Conservation (phyloP, 1,139 yeast genomes). For the Yamadazyma triangularis region DNA sequence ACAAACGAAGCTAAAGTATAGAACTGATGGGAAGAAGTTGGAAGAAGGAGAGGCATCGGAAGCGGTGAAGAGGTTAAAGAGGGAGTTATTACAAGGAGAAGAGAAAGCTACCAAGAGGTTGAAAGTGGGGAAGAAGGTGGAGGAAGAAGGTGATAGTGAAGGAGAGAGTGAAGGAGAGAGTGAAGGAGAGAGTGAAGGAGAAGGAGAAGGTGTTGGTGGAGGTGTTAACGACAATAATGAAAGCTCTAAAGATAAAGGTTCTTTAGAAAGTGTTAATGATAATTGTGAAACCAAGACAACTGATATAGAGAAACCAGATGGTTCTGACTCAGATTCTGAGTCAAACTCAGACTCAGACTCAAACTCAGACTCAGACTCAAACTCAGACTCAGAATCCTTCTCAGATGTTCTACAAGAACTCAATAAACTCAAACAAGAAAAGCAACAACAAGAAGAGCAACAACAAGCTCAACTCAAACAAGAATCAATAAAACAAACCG, state of each 20-base stretch:
- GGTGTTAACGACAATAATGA: background rate
- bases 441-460: constrained; percentile 19
- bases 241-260: too few species aligned
- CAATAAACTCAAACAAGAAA: constrained; percentile 43
- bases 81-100: constrained; percentile 4
- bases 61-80: constrained; percentile 5
- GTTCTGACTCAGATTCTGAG: constrained; percentile 7
- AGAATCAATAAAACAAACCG: constrained; percentile 34
- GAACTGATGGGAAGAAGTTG: constrained; percentile 26
- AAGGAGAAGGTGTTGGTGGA: constrained; percentile 6
- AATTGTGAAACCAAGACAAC: constrained; percentile 5
- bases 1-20: constrained; percentile 61
- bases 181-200: constrained; percentile 3
- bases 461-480: constrained; percentile 2
- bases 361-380: constrained; percentile 13
- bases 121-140: constrained; percentile 60
- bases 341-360: constrained; percentile 15
- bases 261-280: background rate
- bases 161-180: constrained; percentile 1
- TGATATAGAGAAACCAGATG: constrained; percentile 11
- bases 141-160: constrained; percentile 1
- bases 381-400: constrained; percentile 7
- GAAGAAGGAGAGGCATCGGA: constrained; percentile 2
- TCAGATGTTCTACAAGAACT: constrained; percentile 54
- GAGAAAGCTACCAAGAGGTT: constrained; percentile 1